Evolutionary conservation across 2,329 filamentous ascomycete species (phyloP).

Genomic region (Aspergillus caelatus): DNA sequence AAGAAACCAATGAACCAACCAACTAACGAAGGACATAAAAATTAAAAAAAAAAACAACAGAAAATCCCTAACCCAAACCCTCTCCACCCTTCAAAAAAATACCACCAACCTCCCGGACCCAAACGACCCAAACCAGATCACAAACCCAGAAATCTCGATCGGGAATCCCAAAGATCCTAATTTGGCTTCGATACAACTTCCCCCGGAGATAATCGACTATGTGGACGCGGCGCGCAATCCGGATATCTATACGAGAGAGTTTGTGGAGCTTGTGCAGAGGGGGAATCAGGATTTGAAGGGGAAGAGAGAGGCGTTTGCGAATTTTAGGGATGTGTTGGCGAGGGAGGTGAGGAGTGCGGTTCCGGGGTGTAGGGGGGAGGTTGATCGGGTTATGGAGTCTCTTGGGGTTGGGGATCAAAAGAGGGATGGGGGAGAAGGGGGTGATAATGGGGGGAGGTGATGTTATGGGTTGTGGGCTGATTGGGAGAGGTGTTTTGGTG

Average conservation of each 20-base stretch:
- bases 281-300: constrained; percentile 66
- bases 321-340: constrained; percentile 62
- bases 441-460: background rate
- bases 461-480: background rate
- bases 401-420: background rate
- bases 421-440: background rate
- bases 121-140: background rate
- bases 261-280: constrained; percentile 65
- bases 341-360: constrained; percentile 61
- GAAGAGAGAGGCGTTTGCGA: constrained; percentile 60
- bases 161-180: constrained; percentile 8
- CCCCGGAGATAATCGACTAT: constrained; percentile 64
- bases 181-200: constrained; percentile 49
- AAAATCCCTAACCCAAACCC: constrained; percentile 56
- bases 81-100: constrained; percentile 54
- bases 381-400: constrained; percentile 50
- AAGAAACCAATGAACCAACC: background rate
- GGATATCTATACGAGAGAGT: constrained; percentile 68
- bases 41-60: constrained; percentile 25
- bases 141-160: constrained; percentile 10
- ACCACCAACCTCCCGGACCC: constrained; percentile 29
- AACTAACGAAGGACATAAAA: background rate
- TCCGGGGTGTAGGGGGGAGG: constrained; percentile 58
- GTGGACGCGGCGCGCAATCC: constrained; percentile 66
- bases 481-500: no score